Evolutionary conservation across 129 eudicot genomes (phyloP), one percentile per base, ranked within the genome.

Genomic region (Pittosporum tobira): DNA sequence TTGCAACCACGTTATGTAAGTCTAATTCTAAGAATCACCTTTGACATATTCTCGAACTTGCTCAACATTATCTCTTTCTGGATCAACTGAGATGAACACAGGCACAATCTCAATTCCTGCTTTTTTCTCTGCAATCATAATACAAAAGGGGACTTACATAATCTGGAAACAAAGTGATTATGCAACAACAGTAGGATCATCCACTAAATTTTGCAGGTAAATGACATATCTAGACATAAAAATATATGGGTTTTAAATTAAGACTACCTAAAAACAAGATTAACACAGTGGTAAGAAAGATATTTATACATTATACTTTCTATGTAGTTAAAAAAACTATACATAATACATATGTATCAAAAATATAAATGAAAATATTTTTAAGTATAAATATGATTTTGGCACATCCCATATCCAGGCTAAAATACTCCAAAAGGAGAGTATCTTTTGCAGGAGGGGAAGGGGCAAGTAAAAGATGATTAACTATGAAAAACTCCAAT

Each of bases 1-100:
- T 23, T 11, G 18, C 10, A 60, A 23, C n/a, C 2, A 10, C 8
- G 10, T 19, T 49, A 23, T 22, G 12, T 5, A 1, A 20, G 12
- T 29, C 42, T 45, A 34, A 58, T 49, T 48, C 25, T 31, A 51
- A 58, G 44, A 23, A 63, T 43, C 52, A 90, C 97, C 97, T 82
- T 82, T 82, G 57, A 90, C 89, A 67, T 90, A 90, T 62, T 85
- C 97, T 6, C 72, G 58, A 45, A 90, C 95, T 80, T 85, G 97
- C 70, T 90, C 97, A 54, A 90, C 94, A 40, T 83, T 82, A 62
- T 90, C 97, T 70, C 97, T 80, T 57, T 90, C 95, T 2, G 97
- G 97, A 80, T 90, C 97, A 71, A 90, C 97, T 31, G 97, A 82
- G 18, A 90, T 82, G 68, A 90, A 90, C 59, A 90, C 75, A 5